phyloP scores from a whole-genome alignment of 208 protist species.

The Trypanosoma platydactyli region DNA sequence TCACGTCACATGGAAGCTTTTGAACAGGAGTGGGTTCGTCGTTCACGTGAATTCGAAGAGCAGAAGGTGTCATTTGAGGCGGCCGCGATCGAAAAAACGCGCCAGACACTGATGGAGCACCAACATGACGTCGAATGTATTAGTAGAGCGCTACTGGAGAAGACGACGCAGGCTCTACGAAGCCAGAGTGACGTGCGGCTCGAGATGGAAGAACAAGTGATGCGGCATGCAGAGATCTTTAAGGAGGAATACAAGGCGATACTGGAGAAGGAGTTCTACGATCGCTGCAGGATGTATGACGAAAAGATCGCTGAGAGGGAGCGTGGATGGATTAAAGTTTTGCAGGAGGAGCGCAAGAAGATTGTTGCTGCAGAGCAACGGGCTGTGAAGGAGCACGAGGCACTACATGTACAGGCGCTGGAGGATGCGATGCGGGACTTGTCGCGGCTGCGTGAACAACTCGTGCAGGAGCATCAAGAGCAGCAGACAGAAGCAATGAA shows the following conservation, averaged over 20 bases:
- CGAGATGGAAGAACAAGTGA: constrained; percentile 31
- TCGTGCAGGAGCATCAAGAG: constrained; percentile 38
- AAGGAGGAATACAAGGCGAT: constrained; percentile 41
- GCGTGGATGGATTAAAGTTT: constrained; percentile 26
- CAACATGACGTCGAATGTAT: constrained; percentile 36
- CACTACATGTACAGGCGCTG: constrained; percentile 46
- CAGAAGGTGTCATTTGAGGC: constrained; percentile 33
- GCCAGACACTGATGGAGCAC: constrained; percentile 25
- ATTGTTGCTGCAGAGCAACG: constrained; percentile 51
- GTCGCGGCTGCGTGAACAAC: constrained; percentile 39
- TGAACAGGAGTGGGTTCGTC: constrained; percentile 34
- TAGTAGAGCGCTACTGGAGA: constrained; percentile 36
- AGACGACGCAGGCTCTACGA: constrained; percentile 28
- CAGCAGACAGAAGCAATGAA: constrained; percentile 40
- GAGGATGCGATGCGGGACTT: constrained; percentile 58
- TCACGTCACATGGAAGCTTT: constrained; percentile 39
- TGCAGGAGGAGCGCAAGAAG: constrained; percentile 48
- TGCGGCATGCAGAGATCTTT: constrained; percentile 34
- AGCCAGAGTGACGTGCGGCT: constrained; percentile 24
- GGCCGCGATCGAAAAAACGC: constrained; percentile 28
- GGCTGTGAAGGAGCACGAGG: constrained; percentile 41
- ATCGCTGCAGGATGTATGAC: constrained; percentile 37
- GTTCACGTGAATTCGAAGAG: constrained; percentile 37
- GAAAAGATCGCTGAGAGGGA: constrained; percentile 32
- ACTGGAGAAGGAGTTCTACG: constrained; percentile 36